phyloP scores from a whole-genome alignment of 2,329 filamentous ascomycete species.

The Westerdykella aurantiaca region DNA sequence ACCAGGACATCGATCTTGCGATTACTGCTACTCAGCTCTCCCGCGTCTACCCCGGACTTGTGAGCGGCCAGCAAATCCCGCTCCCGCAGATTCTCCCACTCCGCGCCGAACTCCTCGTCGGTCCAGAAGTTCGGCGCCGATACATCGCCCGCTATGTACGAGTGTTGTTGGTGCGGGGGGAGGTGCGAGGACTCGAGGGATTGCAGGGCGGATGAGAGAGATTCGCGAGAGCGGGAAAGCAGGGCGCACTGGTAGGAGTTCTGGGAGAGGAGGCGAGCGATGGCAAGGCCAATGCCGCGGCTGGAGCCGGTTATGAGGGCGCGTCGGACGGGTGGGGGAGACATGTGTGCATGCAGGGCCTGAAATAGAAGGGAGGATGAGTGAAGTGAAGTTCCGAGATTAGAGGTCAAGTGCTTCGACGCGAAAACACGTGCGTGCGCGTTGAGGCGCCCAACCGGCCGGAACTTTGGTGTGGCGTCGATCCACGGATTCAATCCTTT shows the following conservation, averaged over 20 bases:
- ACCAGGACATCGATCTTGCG: slow-evolving; percentile 52
- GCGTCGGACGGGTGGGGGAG: slow-evolving; percentile 13
- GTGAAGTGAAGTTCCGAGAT: background rate
- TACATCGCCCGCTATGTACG: slow-evolving; percentile 26
- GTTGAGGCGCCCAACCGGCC: slow-evolving; percentile 2
- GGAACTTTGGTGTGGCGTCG: too few species aligned
- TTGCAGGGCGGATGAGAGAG: slow-evolving; percentile 20
- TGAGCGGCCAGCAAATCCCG: slow-evolving; percentile 3
- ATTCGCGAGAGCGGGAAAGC: slow-evolving; percentile 22
- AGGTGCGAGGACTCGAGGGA: slow-evolving; percentile 8
- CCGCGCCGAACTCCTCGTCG: background rate
- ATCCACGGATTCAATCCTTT: too few species aligned
- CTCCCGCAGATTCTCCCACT: background rate
- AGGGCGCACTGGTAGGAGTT: slow-evolving; percentile 28
- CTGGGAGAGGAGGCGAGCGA: slow-evolving; percentile 30
- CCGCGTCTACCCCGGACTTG: background rate
- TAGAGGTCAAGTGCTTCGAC: slow-evolving; percentile 3
- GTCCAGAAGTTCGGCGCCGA: slow-evolving; percentile 22
- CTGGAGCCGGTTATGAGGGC: slow-evolving; percentile 36
- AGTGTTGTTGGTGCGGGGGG: slow-evolving; percentile 8
- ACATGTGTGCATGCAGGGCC: background rate
- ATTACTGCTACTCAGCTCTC: background rate
- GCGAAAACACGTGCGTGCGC: slow-evolving; percentile 25
- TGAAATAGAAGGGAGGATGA: background rate
- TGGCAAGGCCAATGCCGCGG: slow-evolving; percentile 36